Base-by-base conservation (phyloP, 2,329 filamentous ascomycete species). In the Cadophora sp. region DNA sequence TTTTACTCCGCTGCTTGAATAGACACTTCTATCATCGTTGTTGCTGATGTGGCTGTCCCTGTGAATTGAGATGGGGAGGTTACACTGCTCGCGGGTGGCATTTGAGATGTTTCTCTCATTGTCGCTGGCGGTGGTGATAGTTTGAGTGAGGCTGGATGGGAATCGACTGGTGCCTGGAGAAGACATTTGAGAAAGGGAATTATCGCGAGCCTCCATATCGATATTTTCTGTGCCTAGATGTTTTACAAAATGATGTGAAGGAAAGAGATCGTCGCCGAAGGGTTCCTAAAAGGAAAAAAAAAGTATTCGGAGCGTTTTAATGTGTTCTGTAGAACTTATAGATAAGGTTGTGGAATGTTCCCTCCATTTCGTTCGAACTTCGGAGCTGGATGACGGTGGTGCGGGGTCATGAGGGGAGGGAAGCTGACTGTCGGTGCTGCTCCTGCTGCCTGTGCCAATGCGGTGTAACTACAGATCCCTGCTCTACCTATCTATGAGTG, bases 341-440 rank as follows among this genome's bases (percentile, higher is more conserved):
- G 58, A 60, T 60, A 60, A 60, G 58, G 39, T 60, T 33, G 58
- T 48, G 58, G 24, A 33, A 47, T 16, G 41, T 30, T 30, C 6
- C 27, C 27, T 30, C 27, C 27, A 6, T 30, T 30, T 30, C 27
- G 3, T 30, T 30, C 27, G 27, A 30, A 30, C 27, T 30, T 30
- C 27, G 27, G 27, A 30, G 27, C 4, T 30, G 27, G 27, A 30
- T 30, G 27, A 39, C 47, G 22, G 43, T 60, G 58, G 33, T 58
- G 53, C 39, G 58, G 58, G 58, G 58, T 60, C 58, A 60, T 60
- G 39, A 43, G 58, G 47, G 27, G 27, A 4, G 27, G 27, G 27
- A 30, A 30, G 27, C 27, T 30, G 27, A 30, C 27, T 30, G 27
- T 4, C 58, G 9, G 39, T 20, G 9, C 13, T 30, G 41, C 24